Evolutionary conservation across 2,329 filamentous ascomycete species (phyloP), one percentile per base, ranked within the genome.

Genomic region (Fusarium anthophilum): DNA sequence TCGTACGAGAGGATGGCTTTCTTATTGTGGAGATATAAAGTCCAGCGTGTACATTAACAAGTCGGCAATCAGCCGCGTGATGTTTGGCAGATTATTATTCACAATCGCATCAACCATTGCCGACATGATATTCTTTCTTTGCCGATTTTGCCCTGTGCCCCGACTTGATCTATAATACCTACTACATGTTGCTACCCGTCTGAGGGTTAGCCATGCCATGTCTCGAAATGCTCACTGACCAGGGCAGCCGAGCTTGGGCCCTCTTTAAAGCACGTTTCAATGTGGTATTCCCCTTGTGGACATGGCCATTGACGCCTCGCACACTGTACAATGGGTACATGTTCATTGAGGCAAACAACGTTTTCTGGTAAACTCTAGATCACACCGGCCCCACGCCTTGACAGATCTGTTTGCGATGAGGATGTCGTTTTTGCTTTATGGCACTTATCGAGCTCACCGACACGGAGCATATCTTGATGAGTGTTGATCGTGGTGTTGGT

Each of bases 41-140:
- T 45, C 28, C 38, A 61, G 55, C 63, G 53, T 74, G 67, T 76
- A 75, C 55, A 78, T 76, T 43, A 67, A 69, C 50, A 57, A 56
- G 62, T 41, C 43, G 37, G 51, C 43, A 44, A 66, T 56, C 48
- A 60, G 43, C 62, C 51, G 38, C 35, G 43, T 60, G 53, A 35
- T 56, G 53, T 48, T 62, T 50, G 30, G 51, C 58, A 54, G 44
- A 54, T 44, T 61, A 55, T n/a, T 48, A 41, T 63, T 32, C 39
- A 43, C 55, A 50, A 66, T 64, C 17, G 39, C 44, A 54, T 45
- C 64, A 60, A 28, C 37, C 20, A n/a, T 37, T 54, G 26, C 24
- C 38, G 48, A 59, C 14, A 37, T 47, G 24, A 26, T 43, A 32
- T 44, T 30, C 22, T 17, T n/a, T 30, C 45, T 44, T 32, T 22